These are phyloP conservation scores for Nothophoma quercina DNA, from an alignment of 2,329 filamentous ascomycete species.

Conservation along the genomic window DNA sequence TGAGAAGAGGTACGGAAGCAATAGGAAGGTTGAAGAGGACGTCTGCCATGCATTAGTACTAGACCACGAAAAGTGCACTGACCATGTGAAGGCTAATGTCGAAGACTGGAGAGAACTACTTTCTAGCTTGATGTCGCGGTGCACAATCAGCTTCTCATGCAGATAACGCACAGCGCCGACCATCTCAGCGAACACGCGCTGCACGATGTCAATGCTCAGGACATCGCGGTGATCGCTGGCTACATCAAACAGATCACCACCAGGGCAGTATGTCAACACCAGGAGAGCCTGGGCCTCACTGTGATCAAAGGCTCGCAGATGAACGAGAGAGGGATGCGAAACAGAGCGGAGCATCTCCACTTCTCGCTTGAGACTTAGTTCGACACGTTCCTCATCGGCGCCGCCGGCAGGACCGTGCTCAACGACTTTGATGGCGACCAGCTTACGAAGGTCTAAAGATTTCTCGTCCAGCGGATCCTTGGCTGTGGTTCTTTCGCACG, in stretches of 20 bases:
- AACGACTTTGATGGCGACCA: slow-evolving; percentile 95
- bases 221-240: slow-evolving; percentile 75
- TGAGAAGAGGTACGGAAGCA: slow-evolving; percentile 67
- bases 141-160: slow-evolving; percentile 85
- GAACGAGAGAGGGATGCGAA: slow-evolving; percentile 87
- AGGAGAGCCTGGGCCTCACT: slow-evolving; percentile 83
- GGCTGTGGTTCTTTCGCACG: slow-evolving; percentile 68
- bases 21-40: slow-evolving; percentile 86
- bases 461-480: slow-evolving; percentile 55
- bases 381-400: slow-evolving; percentile 89
- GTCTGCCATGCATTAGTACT: slow-evolving; percentile 63
- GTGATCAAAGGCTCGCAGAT: slow-evolving; percentile 90
- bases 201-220: slow-evolving; percentile 73
- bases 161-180: slow-evolving; percentile 86
- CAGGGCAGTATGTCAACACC: slow-evolving; percentile 89
- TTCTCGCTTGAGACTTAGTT: slow-evolving; percentile 92
- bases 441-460: slow-evolving; percentile 71
- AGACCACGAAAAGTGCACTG: slow-evolving; percentile 29
- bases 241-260: slow-evolving; percentile 93
- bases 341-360: slow-evolving; percentile 91
- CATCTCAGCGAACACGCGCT: slow-evolving; percentile 88
- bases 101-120: slow-evolving; percentile 66
- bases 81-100: slow-evolving; percentile 20
- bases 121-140: slow-evolving; percentile 97
- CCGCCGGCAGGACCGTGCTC: slow-evolving; percentile 94